Percentiles rank a stretch among this genome's conserved stretches.
Conservation (phyloP, 2,329 filamentous ascomycete species). For the Paraconiothyrium sp. region DNA sequence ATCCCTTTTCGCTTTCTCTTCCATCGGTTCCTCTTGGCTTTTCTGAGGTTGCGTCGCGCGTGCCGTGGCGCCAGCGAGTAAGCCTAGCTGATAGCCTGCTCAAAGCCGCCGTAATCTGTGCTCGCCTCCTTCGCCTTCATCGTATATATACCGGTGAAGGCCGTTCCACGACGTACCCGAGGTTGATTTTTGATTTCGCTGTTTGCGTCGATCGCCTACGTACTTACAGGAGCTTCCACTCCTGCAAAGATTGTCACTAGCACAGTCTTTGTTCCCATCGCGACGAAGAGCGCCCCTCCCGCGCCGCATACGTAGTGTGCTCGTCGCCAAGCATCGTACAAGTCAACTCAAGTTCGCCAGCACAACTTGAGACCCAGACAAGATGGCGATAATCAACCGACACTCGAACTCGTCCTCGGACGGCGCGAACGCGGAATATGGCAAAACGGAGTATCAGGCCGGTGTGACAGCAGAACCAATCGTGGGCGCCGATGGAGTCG, state of each 20-base stretch:
- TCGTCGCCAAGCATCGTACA: conserved; percentile 10
- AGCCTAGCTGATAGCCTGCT: conserved; percentile 22
- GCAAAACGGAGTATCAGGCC: conserved; percentile 34
- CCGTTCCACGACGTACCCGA: conserved; percentile 7
- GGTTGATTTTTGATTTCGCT: conserved; percentile 7
- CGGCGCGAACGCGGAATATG: conserved; percentile 35
- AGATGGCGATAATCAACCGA: conserved; percentile 20
- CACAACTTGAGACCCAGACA: not conserved
- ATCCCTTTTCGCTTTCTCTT: conserved; percentile 12
- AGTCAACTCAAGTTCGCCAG: not conserved
- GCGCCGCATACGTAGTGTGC: conserved; percentile 19
- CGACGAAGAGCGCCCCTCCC: conserved; percentile 7
- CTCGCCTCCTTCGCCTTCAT: not conserved
- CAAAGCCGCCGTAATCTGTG: conserved; percentile 3
- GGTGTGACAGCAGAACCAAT: conserved; percentile 24
- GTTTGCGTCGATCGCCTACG: conserved; percentile 12
- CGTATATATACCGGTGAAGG: conserved; percentile 22
- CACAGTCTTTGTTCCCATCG: not conserved
- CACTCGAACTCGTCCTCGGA: conserved; percentile 35
- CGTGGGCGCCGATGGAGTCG: conserved; percentile 36
- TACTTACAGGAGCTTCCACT: conserved; percentile 13
- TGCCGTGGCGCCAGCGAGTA: conserved; percentile 22
- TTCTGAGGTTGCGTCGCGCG: conserved; percentile 28
- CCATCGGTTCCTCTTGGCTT: conserved; percentile 21
- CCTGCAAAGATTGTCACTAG: conserved; percentile 9